Evolutionary conservation across 1,284 basidiomycete species (phyloP).

Genomic region (Heterobasidion irregulare): DNA sequence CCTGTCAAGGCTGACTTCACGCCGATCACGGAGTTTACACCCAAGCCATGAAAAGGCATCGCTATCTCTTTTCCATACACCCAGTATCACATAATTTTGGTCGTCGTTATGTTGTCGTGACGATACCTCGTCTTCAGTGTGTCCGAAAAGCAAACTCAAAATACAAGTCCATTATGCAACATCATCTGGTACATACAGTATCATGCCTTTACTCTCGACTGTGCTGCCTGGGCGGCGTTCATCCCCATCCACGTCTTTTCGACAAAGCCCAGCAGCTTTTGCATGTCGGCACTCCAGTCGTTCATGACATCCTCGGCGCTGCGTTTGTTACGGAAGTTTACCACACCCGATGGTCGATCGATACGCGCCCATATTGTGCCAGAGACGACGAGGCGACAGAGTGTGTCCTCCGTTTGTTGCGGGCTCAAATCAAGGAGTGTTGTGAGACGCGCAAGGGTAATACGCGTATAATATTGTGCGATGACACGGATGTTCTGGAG

Average conservation of each 20-base stretch:
- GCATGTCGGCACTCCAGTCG: slow-evolving; percentile 94
- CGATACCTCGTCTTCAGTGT: neutral
- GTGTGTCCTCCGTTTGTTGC: slow-evolving; percentile 79
- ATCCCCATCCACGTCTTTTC: slow-evolving; percentile 90
- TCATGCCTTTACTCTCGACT: slow-evolving; percentile 52
- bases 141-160: neutral
- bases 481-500: slow-evolving; percentile 91
- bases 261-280: slow-evolving; percentile 73
- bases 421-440: slow-evolving; percentile 82
- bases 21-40: neutral
- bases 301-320: slow-evolving; percentile 90
- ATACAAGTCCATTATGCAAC: slow-evolving; percentile 13
- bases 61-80: too few relatives aligned
- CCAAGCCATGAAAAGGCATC: neutral
- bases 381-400: slow-evolving; percentile 86
- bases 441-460: slow-evolving; percentile 78
- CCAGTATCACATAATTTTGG: too few relatives aligned
- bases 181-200: slow-evolving; percentile 6
- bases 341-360: slow-evolving; percentile 86
- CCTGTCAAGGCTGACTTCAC: slow-evolving; percentile 4
- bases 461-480: slow-evolving; percentile 90
- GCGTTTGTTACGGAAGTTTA: slow-evolving; percentile 76
- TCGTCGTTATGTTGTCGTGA: too few relatives aligned
- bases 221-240: slow-evolving; percentile 78
- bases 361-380: slow-evolving; percentile 92